Percentiles rank a stretch among this genome's conserved stretches.
Evolutionary conservation across 129 eudicot species (phyloP).

Genomic region (Logfia minima): DNA sequence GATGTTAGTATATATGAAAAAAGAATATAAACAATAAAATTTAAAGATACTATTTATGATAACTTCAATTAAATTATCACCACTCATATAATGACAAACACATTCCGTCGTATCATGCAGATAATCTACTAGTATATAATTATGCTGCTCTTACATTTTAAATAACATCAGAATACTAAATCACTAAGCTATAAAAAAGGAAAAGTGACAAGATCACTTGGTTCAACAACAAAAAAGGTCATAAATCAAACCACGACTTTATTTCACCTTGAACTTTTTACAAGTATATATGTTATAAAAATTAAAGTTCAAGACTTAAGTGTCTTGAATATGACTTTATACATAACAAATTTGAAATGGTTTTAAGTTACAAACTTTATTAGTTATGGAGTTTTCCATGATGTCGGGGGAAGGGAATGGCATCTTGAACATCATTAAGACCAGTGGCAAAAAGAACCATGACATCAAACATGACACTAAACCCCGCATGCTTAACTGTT

Average conservation of each 20-base stretch:
- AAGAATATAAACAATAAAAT: no score
- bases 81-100: no score
- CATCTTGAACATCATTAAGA: constrained; percentile 71
- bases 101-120: no score
- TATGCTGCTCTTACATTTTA: no score
- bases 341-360: constrained; percentile 11
- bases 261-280: constrained; percentile 20
- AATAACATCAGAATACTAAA: no score
- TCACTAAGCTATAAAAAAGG: no score
- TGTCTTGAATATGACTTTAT: constrained; percentile 30
- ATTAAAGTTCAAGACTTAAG: not conserved
- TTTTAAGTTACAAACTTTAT: constrained; percentile 11
- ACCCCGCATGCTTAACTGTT: constrained; percentile 62
- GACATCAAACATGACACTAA: constrained; percentile 61
- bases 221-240: not conserved
- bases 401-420: constrained; percentile 74
- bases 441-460: constrained; percentile 81
- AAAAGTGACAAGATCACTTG: no score
- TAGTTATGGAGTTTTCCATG: constrained; percentile 58
- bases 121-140: no score
- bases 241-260: constrained; percentile 7
- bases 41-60: no score
- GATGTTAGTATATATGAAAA: no score
- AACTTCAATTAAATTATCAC: no score
- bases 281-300: constrained; percentile 26